Evolutionary conservation across 108 stramenopile species (phyloP).

Genomic region (Cyclotella choctawhatcheeana): DNA sequence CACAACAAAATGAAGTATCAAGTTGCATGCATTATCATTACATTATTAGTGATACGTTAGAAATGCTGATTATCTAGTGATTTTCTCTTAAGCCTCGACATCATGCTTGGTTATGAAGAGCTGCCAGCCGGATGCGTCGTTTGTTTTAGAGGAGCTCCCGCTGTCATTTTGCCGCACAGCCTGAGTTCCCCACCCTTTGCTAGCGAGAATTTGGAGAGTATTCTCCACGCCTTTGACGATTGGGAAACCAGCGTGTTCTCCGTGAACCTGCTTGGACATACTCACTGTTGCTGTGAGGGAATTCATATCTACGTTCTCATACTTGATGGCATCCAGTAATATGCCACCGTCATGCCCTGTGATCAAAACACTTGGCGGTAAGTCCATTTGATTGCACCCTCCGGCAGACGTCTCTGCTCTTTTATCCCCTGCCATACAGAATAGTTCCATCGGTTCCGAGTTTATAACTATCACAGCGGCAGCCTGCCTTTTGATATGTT

Average conservation of each 20-base stretch:
- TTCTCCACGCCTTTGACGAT: slow-evolving; percentile 44
- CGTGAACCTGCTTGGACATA: slow-evolving; percentile 29
- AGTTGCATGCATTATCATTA: too few relatives aligned
- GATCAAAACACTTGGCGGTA: slow-evolving; percentile 69
- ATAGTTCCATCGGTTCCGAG: slow-evolving; percentile 62
- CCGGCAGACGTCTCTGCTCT: slow-evolving; percentile 4
- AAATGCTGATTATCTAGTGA: neutral
- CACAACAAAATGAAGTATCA: too few relatives aligned
- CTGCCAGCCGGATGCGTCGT: slow-evolving; percentile 52
- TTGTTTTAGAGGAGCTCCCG: neutral
- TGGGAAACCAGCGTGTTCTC: slow-evolving; percentile 14
- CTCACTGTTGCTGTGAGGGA: slow-evolving; percentile 17
- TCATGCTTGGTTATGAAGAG: slow-evolving; percentile 60
- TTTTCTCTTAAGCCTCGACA: neutral
- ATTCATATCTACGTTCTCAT: slow-evolving; percentile 13
- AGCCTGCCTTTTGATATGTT: slow-evolving; percentile 39
- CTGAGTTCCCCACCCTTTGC: slow-evolving; percentile 73
- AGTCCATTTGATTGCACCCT: slow-evolving; percentile 25
- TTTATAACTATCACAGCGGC: slow-evolving; percentile 73
- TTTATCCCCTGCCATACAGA: slow-evolving; percentile 72
- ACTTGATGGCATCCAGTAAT: slow-evolving; percentile 25
- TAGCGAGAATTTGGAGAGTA: slow-evolving; percentile 53
- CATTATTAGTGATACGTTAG: too few relatives aligned
- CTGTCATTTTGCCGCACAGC: slow-evolving; percentile 40
- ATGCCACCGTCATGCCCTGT: slow-evolving; percentile 63